Evolutionary conservation across 345 rosid species (phyloP).

Genomic region (rapeseed (Brassica napus)): Da-Ae NC_063438.1:23753501-23754000

Average conservation of each 20-base stretch:
- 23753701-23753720: slow-evolving; percentile 67
- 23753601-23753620: slow-evolving; percentile 89
- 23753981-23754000: slow-evolving; percentile 60
- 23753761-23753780: not conserved
- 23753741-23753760: slow-evolving; percentile 92
- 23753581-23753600: slow-evolving; percentile 68
- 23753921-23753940: slow-evolving; percentile 54
- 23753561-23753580: slow-evolving; percentile 44
- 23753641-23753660: slow-evolving; percentile 64
- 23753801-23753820: not conserved
- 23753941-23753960: slow-evolving; percentile 86
- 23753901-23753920: slow-evolving; percentile 52
- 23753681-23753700: slow-evolving; percentile 89
- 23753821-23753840: not conserved
- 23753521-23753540: slow-evolving; percentile 5
- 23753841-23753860: slow-evolving; percentile 91
- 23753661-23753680: slow-evolving; percentile 76
- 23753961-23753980: slow-evolving; percentile 91
- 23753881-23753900: slow-evolving; percentile 91
- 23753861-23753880: slow-evolving; percentile 96
- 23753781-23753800: not conserved
- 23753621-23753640: slow-evolving; percentile 80
- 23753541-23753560: not conserved
- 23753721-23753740: slow-evolving; percentile 89
- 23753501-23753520: slow-evolving; percentile 24